Evolutionary conservation across 164 flowering plant genomes (phyloP).

Genomic region (Umbilicus rupestris): DNA sequence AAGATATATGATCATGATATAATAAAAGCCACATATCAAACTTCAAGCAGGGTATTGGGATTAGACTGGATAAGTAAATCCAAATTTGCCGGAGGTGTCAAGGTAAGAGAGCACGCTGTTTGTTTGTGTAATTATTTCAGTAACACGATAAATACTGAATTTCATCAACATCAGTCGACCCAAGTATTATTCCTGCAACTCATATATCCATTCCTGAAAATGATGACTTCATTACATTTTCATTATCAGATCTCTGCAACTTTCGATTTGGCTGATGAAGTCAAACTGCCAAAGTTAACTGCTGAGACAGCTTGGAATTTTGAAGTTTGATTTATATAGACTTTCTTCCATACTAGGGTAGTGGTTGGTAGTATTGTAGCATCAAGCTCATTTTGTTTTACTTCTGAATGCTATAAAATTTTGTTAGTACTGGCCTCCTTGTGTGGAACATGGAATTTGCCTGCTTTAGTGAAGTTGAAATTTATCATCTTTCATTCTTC

Average conservation of each 20-base stretch:
- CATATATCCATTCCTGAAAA: not conserved
- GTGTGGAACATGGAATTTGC: no score
- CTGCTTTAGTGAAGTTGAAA: no score
- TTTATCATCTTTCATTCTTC: no score
- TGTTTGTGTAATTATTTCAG: not conserved
- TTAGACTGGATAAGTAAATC: conserved; percentile 75
- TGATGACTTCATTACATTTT: not conserved
- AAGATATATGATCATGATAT: conserved; percentile 59
- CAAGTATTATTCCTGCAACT: not conserved
- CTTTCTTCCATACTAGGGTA: not conserved
- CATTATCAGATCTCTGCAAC: conserved; percentile 12
- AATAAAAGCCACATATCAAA: conserved; percentile 63
- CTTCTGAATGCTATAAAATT: not conserved
- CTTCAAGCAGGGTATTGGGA: conserved; percentile 47
- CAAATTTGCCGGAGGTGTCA: conserved; percentile 46
- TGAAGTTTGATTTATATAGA: conserved; percentile 4
- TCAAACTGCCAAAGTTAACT: conserved; percentile 12
- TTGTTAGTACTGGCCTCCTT: not conserved
- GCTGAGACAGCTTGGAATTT: conserved; percentile 15
- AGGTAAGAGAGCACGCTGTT: conserved; percentile 33
- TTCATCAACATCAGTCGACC: no score
- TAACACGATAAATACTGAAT: no score
- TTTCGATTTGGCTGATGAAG: conserved; percentile 11
- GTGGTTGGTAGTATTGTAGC: not conserved
- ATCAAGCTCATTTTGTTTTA: not conserved